Evolutionary conservation across 2,329 filamentous ascomycete species (phyloP), one percentile per base, ranked within the genome.

Genomic region (Akanthomyces dipterigenus): DNA sequence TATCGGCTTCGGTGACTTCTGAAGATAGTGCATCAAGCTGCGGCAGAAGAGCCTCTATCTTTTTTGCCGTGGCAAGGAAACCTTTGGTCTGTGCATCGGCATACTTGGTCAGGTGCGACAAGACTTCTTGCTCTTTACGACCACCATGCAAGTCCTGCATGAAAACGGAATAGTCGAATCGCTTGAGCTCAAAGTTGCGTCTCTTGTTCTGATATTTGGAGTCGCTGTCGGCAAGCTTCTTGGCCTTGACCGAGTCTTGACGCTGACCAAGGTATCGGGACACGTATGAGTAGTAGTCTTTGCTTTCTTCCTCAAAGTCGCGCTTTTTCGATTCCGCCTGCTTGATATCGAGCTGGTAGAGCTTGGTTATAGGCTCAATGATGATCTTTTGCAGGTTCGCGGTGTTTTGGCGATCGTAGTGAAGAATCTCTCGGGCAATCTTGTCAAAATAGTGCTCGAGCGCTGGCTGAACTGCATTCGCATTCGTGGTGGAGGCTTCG

Each of bases 121-220:
- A 76, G 5, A 99, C 90, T 72, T 99, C 95, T 70, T 98, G 95
- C 69, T 99, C 95, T 73, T 98, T 99, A 64, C 95, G 88, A n/a
- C 95, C 95, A 34, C 95, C 95, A 65, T 98, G 95, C n/a, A 99
- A 81, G 77, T 99, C 95, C 70, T 98, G 93, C 90, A 99, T 96
- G 71, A 98, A 99, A 16, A 91, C 96, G 3, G 93, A 98, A 73
- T 99, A 99, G 74, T 99, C 96, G 70, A 99, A 99, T 11, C 96
- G 88, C 77, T 96, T 97, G 62, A 99, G 82, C 77, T 99, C 95
- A 70, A 99, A 99, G 67, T 92, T 96, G 49, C 91, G 88, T 66
- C 93, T 86, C 78, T 98, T 98, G 50, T 83, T 87, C 73, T 98
- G 93, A 71, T 98, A 99, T 71, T 99, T 99, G 36, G 90, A 89